These are phyloP conservation scores for Coemansia sp. DNA, from an alignment of 192 early-diverging fungal species.

Conservation along the genomic window DNA sequence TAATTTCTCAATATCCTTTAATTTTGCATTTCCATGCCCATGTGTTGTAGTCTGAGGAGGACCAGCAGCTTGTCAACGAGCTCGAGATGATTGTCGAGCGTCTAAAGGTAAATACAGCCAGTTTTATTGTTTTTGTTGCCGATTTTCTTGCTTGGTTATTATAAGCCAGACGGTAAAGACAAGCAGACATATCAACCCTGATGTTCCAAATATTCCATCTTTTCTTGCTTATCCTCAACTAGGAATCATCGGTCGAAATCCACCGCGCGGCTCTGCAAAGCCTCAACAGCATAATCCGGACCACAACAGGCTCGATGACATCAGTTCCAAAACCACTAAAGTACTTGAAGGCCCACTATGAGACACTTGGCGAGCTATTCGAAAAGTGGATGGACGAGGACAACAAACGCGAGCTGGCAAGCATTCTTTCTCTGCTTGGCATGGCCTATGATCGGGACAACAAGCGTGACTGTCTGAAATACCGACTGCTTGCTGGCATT, in stretches of 20 bases:
- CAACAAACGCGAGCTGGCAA: slow-evolving; percentile 85
- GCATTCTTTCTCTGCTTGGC: slow-evolving; percentile 93
- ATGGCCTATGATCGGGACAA: slow-evolving; percentile 94
- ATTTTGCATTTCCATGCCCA: neutral
- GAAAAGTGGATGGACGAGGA: slow-evolving; percentile 69
- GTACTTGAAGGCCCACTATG: slow-evolving; percentile 88
- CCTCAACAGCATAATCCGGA: slow-evolving; percentile 87
- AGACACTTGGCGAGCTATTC: slow-evolving; percentile 67
- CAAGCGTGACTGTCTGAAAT: slow-evolving; percentile 82
- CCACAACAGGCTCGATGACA: slow-evolving; percentile 97
- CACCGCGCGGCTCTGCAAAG: slow-evolving; percentile 86
- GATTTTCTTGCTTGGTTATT: no score
- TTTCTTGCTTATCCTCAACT: neutral
- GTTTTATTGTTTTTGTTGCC: neutral
- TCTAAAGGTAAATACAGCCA: slow-evolving; percentile 65
- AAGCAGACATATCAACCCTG: no score
- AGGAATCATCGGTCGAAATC: slow-evolving; percentile 70
- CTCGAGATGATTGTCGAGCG: slow-evolving; percentile 94
- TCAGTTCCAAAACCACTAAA: slow-evolving; percentile 99
- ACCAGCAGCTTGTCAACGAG: slow-evolving; percentile 89
- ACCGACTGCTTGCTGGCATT: slow-evolving; percentile 78
- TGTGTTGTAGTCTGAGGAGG: slow-evolving; percentile 86
- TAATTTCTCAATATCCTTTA: neutral
- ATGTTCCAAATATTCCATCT: neutral
- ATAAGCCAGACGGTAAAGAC: neutral